Conservation (phyloP, 352 stramenopile species). For the Phytophthora megakarya region DNA sequence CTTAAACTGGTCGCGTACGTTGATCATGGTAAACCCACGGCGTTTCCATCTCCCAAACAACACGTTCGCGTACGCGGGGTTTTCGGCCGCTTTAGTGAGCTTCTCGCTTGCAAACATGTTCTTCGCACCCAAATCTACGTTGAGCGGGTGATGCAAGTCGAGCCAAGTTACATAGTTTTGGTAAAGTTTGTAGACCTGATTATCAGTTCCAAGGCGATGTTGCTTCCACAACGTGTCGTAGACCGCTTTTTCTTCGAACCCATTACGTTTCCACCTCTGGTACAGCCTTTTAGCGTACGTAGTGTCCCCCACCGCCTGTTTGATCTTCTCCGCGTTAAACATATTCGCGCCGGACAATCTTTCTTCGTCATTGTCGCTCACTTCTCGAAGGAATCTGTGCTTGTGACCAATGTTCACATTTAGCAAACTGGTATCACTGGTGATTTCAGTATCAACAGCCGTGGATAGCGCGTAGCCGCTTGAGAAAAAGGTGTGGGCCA, state of each 20-base stretch:
- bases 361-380: background rate
- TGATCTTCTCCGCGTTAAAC: conserved; percentile 10
- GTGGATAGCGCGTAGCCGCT: background rate
- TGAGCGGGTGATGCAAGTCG: background rate
- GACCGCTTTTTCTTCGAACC: background rate
- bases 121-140: background rate
- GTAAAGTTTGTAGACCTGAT: background rate
- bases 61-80: background rate
- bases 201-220: background rate
- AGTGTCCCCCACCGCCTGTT: background rate
- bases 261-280: conserved; percentile 6
- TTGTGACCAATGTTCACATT: background rate
- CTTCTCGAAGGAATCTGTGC: background rate
- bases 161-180: background rate
- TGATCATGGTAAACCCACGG: background rate
- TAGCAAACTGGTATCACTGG: background rate
- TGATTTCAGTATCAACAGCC: background rate
- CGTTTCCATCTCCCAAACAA: conserved; percentile 7
- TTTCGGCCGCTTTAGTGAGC: background rate
- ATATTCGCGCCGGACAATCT: conserved; percentile 4
- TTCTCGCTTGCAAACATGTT: background rate
- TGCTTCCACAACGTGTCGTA: background rate
- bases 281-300: conserved; percentile 13
- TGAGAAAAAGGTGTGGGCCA: background rate
- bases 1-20: background rate